Evolutionary conservation across 1,284 basidiomycete species (phyloP), one percentile per base, ranked within the genome.

Genomic region (Ganoderma sinense): DNA sequence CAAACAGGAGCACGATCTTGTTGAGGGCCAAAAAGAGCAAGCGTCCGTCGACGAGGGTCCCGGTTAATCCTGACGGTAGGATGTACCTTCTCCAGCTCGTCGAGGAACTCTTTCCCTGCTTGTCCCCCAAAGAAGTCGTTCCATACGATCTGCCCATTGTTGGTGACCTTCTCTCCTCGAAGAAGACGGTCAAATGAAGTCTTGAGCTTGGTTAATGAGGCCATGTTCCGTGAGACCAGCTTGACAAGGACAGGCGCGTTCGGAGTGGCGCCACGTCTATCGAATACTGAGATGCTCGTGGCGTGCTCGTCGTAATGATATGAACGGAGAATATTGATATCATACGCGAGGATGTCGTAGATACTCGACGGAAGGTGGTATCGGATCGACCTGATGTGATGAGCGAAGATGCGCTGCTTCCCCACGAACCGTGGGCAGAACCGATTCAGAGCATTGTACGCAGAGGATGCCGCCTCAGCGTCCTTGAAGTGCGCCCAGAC

Each of bases 151-250:
- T 84, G 85, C 18, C 84, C 86, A 53, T 87, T 82, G 26, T 85
- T 75, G 23, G 78, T 82, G 40, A 92, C 78, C 2, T 84, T 80
- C 72, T 93, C 89, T 0, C 92, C 91, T 0, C 82, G 84, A 0
- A 90, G 77, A 16, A 90, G 80, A n/a, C 82, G 82, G 73, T 92
- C 90, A 26, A 92, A 84, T 65, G 88, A 84, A 0, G 81, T 76
- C 75, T 92, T 92, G 64, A 91, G 82, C 59, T 77, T 78, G 0
- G 85, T 85, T 2, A 93, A 76, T 2, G 85, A 80, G 55, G 83
- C 82, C 13, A 84, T 73, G 18, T 85, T 82, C 11, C 85, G 82
- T 0, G 86, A 85, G 0, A 80, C 83, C 1, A 92, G 66, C 70
- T 81, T 86, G 58, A 91, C 78, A 2, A 69, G 66, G 18, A 83